Evolutionary conservation across 345 rosid species (phyloP), one percentile per base, ranked within the genome.

Genomic region (Mallotus nudiflorus): DNA sequence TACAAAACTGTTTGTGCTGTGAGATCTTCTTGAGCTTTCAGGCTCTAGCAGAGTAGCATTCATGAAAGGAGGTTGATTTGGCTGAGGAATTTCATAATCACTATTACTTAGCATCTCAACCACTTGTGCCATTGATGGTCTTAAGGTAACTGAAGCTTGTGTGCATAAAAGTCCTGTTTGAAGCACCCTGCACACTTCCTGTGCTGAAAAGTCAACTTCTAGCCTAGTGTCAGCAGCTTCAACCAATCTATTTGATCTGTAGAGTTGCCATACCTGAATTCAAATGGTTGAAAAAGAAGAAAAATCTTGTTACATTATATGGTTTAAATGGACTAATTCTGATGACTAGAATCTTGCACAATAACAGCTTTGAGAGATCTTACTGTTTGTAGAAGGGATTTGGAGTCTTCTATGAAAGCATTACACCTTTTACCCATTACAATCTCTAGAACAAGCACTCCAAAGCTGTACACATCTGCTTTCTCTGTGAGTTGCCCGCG

Each of bases 391-490:
- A 82, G 71, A 35, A 81, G 84, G 25, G 89, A 78, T 46, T 59
- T 59, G 1, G 85, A 78, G 46, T 80, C 77, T 33, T 74, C 73
- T 28, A 67, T 55, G 44, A 78, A 70, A 12, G 78, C 40, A 50
- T 73, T 78, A 48, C 79, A 83, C 52, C 84, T 83, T 65, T 72
- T 82, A 16, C 87, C 85, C 10, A 73, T 71, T 11, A 70, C 78
- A 64, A 80, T 77, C 71, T 86, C 89, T 55, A 86, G 74, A 73
- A 78, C 77, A 54, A 86, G 54, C 5, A 83, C 80, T 22, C 89
- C 89, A 3, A 80, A 86, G 46, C 87, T 78, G 19, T 86, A 86
- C 12, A 86, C 87, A 78, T 86, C 89, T 31, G 82, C 84, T 62
- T 86, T 83, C 53, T 86, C 85, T 0, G 84, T 86, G 0, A 86